Evolutionary conservation across 2,329 filamentous ascomycete species (phyloP).

Genomic region (Berkeleyomyces basicola): DNA sequence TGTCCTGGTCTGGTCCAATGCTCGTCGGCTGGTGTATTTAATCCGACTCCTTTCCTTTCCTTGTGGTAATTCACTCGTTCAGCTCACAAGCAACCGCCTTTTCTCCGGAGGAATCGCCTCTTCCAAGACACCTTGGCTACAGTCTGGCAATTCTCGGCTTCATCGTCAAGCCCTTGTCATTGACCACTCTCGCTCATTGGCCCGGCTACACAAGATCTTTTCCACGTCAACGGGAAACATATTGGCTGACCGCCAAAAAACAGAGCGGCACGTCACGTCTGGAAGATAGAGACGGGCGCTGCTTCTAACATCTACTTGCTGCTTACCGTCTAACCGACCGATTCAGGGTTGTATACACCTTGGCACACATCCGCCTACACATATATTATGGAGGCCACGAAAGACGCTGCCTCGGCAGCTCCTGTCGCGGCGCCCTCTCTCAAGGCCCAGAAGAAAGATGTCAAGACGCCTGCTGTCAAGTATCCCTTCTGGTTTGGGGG

Average conservation of each 20-base stretch:
- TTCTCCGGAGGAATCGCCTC: neutral
- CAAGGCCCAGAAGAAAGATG: slow-evolving; percentile 11
- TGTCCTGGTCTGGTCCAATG: too few relatives aligned
- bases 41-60: neutral
- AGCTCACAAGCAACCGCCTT: neutral
- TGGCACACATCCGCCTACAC: too few relatives aligned
- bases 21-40: neutral
- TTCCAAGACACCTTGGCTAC: neutral
- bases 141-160: neutral
- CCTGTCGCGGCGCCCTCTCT: neutral
- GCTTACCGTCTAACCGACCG: too few relatives aligned
- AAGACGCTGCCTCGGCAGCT: neutral
- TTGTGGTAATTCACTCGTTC: neutral
- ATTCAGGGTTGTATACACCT: too few relatives aligned
- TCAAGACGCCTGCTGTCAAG: slow-evolving; percentile 24
- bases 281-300: too few relatives aligned
- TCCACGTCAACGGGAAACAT: too few relatives aligned
- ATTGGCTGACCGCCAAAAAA: too few relatives aligned
- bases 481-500: slow-evolving; percentile 96
- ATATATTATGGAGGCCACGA: slow-evolving; percentile 5
- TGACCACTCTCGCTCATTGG: neutral
- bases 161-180: neutral
- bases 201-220: too few relatives aligned
- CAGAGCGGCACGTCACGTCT: too few relatives aligned
- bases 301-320: too few relatives aligned